A percentile compares a stretch with the other conserved stretches of the same genome.
phyloP scores from a whole-genome alignment of 129 eudicot genomes.

The Kitagawia praeruptora region DNA sequence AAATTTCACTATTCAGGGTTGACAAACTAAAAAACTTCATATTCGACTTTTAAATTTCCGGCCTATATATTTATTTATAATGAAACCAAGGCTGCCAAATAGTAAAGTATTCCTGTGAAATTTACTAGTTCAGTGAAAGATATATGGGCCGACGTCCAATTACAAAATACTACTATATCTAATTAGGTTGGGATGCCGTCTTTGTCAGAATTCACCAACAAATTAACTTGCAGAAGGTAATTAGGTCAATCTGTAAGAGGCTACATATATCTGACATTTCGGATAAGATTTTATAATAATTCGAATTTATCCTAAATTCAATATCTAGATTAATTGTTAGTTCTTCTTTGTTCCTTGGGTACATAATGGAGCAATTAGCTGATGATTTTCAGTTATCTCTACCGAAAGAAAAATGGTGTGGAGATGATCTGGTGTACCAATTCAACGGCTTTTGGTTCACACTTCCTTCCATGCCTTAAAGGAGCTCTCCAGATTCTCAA shows the following conservation, averaged over 20 bases:
- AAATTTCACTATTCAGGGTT: not conserved
- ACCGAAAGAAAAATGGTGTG: constrained; percentile 16
- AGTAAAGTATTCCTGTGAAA: not conserved
- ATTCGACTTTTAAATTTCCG: not conserved
- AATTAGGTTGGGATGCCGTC: not conserved
- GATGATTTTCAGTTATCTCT: constrained; percentile 8
- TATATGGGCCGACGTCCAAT: not conserved
- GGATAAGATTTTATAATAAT: not conserved
- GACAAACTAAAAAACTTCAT: not conserved
- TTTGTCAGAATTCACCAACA: not conserved
- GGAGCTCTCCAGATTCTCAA: constrained; percentile 15
- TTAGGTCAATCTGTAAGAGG: not conserved
- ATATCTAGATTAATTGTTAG: not conserved
- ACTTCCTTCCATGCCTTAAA: constrained; percentile 6
- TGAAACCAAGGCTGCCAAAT: not conserved
- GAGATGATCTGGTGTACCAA: constrained; percentile 16
- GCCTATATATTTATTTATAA: not conserved
- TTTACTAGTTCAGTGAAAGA: not conserved
- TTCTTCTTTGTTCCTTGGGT: not conserved
- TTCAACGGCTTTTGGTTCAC: constrained; percentile 27
- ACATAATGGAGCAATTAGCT: not conserved
- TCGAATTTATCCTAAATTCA: not conserved
- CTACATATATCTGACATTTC: not conserved
- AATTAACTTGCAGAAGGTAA: not conserved
- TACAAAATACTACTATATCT: not conserved